Conservation (phyloP, 306 rosid genomes). For the Lagenaria siceraria region DNA sequence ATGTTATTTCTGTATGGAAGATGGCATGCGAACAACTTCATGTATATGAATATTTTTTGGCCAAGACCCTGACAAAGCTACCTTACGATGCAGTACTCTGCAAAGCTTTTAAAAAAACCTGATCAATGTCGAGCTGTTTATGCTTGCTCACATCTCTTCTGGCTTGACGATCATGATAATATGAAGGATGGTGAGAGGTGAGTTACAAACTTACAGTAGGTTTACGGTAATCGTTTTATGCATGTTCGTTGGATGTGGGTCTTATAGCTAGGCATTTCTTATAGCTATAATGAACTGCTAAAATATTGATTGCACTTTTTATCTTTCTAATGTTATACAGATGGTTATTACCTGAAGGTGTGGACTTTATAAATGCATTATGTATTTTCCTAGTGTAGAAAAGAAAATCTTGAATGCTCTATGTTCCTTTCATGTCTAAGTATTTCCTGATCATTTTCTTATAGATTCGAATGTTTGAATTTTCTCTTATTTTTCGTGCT, state of each 20-base stretch:
- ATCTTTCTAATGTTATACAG: background rate
- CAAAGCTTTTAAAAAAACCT: constrained; percentile 91
- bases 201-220: background rate
- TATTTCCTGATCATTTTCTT: background rate
- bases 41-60: background rate
- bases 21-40: background rate
- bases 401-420: background rate
- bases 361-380: background rate
- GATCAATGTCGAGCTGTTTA: constrained; percentile 95
- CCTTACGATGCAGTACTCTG: constrained; percentile 56
- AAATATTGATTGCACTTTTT: background rate
- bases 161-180: constrained; percentile 82
- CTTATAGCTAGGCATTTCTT: background rate
- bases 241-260: background rate
- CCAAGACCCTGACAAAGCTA: background rate
- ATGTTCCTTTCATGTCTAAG: no score
- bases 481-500: background rate
- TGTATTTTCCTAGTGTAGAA: background rate
- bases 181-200: constrained; percentile 98
- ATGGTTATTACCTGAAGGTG: background rate
- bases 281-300: background rate
- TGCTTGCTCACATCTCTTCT: constrained; percentile 87
- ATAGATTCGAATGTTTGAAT: background rate
- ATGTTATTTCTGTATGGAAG: background rate
- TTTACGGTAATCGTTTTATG: background rate